Base-by-base conservation (phyloP, 306 rosid species). In the Malus domestica region DNA sequence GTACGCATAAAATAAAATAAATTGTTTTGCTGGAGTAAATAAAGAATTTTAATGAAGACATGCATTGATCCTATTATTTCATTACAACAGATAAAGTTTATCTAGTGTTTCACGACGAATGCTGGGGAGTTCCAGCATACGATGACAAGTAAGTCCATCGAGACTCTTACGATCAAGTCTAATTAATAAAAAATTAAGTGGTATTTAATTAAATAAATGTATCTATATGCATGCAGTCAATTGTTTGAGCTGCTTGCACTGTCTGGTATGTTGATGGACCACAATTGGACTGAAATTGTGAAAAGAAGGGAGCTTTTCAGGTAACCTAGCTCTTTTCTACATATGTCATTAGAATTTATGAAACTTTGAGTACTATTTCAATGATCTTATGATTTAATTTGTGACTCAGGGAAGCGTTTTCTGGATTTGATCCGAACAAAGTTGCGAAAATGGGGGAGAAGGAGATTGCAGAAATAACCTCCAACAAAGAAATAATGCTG, bases 111-210 rank as follows among this genome's bases (percentile, higher is more conserved):
- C 99, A 95, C 58, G 99, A 95, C 46, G 97, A 90, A 60, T 95
- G 97, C 65, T 95, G 99, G 99, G 99, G 99, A 32, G 96, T 93
- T 85, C 99, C 99, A 23, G 93, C 90, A 74, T 95, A 95, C 65
- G 87, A 84, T 78, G 99, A 95, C 87, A 90, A 88, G 98, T 95
- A 86, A 64, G 87, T 65, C 52, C 27, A 59, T 20, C 22, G 10
- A 6, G n/a, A 29, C 55, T 16, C 27, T 15, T n/a, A 10, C 68
- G 55, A 2, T 51, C 55, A 15, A 15, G 8, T 51, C 55, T 51
- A 51, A 51, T 42, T 58, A 65, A 22, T 45, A 13, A 42, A 67
- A 38, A 35, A 67, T n/a, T 20, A 66, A 73, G 38, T 33, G 58
- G 25, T 67, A 38, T 49, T 55, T 67, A 71, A 33, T 79, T 63